Evolutionary conservation across 306 rosid species (phyloP), one percentile per base, ranked within the genome.

Genomic region (Abrus pulchellus): DNA sequence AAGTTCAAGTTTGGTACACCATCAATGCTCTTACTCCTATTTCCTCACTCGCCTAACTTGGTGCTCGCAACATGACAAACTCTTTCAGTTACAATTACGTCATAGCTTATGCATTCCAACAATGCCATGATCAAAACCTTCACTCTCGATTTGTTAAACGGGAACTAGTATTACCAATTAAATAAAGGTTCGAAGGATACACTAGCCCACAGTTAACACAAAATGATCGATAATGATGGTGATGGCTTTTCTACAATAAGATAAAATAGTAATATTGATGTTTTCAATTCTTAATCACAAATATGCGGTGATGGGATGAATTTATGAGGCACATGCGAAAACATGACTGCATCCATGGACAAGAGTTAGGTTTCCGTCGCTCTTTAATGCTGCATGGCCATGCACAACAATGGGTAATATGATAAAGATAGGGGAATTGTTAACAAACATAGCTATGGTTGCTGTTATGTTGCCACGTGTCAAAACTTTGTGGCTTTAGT

Each of bases 41-140:
- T 78, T 77, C 84, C 33, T 89, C 90, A 69, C 68, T 56, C 36
- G 59, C 92, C 90, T 87, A 87, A 85, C 79, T 83, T 85, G 34
- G 45, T 74, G 49, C 74, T 59, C 60, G 7, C 57, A 50, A 74
- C 63, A 64, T 38, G 75, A 66, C 59, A 70, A 54, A 43, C 9
- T 30, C 63, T 57, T 68, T 29, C 36, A 64, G 45, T 63, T 76
- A 20, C 6, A 65, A 38, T 65, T 65, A 36, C 30, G 30, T 44
- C 47, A n/a, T 12, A 36, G 29, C 48, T 40, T 40, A 40, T 40
- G 49, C 71, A 14, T 8, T 5, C 9, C 7, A 52, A 47, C 52
- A 47, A 47, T 47, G 12, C 52, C 52, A 47, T 47, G 52, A 47
- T 47, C 43, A 43, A 43, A 43, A 43, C 47, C n/a, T 1, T 48